Evolutionary conservation across 352 stramenopile species (phyloP).

Genomic region (Pythium dissimile): DNA sequence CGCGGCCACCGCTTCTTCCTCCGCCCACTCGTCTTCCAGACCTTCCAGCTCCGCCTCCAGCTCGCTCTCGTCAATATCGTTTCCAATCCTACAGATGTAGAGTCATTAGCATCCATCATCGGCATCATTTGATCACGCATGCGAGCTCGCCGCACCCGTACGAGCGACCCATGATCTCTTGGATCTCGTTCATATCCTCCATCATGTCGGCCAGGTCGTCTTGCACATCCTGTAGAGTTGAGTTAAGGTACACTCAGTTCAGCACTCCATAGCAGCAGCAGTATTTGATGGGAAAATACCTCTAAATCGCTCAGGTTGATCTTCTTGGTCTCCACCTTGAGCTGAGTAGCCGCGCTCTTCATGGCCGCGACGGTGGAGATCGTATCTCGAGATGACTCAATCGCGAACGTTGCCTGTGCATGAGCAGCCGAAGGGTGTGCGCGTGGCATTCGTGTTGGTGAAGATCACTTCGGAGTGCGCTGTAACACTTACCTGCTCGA

Average conservation of each 20-base stretch:
- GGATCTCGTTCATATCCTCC: slow-evolving; percentile 98
- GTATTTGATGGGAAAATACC: slow-evolving; percentile 22
- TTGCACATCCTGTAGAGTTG: slow-evolving; percentile 86
- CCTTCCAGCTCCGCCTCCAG: slow-evolving; percentile 93
- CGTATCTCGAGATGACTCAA: slow-evolving; percentile 92
- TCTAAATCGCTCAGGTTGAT: slow-evolving; percentile 96
- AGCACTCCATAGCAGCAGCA: background rate
- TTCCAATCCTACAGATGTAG: slow-evolving; percentile 65
- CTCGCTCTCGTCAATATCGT: slow-evolving; percentile 94
- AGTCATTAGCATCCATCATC: background rate
- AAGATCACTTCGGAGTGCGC: background rate
- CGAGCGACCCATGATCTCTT: slow-evolving; percentile 94
- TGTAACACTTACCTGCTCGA: slow-evolving; percentile 63
- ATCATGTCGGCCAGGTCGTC: slow-evolving; percentile 97
- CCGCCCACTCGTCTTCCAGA: slow-evolving; percentile 91
- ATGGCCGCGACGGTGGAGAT: slow-evolving; percentile 93
- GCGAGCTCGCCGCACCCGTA: slow-evolving; percentile 67
- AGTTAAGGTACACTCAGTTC: background rate
- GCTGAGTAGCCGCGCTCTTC: slow-evolving; percentile 88
- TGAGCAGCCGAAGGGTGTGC: too few species aligned
- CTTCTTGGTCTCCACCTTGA: slow-evolving; percentile 95
- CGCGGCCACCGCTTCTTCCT: slow-evolving; percentile 59
- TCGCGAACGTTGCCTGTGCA: slow-evolving; percentile 74
- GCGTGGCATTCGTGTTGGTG: too few species aligned
- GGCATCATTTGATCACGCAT: too few species aligned